phyloP scores from a whole-genome alignment of 495 filamentous ascomycete species.

The Penicillium cosmopolitanum region DNA sequence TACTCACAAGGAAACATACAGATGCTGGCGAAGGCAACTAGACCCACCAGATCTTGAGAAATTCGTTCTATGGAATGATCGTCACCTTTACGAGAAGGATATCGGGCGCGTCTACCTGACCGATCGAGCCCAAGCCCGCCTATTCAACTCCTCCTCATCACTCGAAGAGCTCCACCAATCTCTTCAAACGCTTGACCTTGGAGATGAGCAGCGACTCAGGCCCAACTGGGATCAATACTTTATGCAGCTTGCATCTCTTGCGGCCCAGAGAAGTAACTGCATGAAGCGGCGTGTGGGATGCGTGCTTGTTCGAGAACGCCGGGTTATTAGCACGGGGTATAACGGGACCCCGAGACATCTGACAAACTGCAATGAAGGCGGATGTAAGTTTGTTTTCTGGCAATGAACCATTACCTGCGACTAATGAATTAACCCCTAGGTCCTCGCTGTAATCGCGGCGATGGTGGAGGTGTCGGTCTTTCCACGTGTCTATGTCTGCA shows the following conservation, averaged over 20 bases:
- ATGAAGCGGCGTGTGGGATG: constrained; percentile 97
- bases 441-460: constrained; percentile 77
- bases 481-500: constrained; percentile 92
- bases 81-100: constrained; percentile 69
- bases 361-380: constrained; percentile 89
- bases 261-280: constrained; percentile 90
- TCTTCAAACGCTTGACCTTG: constrained; percentile 70
- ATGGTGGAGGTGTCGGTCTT: constrained; percentile 70
- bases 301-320: constrained; percentile 84
- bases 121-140: constrained; percentile 75
- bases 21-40: constrained; percentile 46
- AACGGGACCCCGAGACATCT: constrained; percentile 91
- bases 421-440: constrained; percentile 36
- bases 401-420: background rate
- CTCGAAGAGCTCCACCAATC: constrained; percentile 68
- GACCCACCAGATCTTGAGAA: constrained; percentile 67
- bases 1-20: constrained; percentile 20
- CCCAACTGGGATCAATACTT: constrained; percentile 99
- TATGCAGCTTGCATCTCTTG: constrained; percentile 91
- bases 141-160: constrained; percentile 81
- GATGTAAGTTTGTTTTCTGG: constrained; percentile 59
- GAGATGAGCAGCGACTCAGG: constrained; percentile 76
- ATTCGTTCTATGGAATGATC: constrained; percentile 78
- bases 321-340: constrained; percentile 96
- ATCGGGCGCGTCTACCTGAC: constrained; percentile 72